These are phyloP conservation scores for Yamadazyma triangularis DNA, from an alignment of 1,139 yeast genomes.

Conservation along the genomic window DNA sequence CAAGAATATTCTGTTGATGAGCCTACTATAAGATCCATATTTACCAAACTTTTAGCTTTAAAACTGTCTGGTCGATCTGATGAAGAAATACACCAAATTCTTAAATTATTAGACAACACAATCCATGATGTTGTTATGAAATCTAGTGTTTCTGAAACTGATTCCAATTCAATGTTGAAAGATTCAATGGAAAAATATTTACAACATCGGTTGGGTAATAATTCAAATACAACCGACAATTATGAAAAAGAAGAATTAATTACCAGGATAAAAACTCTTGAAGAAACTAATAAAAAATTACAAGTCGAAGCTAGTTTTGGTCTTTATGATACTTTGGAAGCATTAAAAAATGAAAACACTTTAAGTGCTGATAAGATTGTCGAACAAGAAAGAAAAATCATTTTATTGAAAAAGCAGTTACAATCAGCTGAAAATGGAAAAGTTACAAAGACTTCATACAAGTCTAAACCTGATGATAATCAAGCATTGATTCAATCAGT, in stretches of 20 bases:
- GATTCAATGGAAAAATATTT: conserved; percentile 2
- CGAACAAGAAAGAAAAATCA: conserved; percentile 26
- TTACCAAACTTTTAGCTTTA: conserved; percentile 13
- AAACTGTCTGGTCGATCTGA: conserved; percentile 19
- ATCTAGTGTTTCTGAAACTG: conserved; percentile 21
- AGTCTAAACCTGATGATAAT: too few species aligned
- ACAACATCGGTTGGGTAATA: background rate
- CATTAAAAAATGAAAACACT: conserved; percentile 9
- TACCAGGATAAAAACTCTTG: conserved; percentile 18
- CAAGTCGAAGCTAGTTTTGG: conserved; percentile 17
- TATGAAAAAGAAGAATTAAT: conserved; percentile 25
- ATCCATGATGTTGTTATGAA: conserved; percentile 23
- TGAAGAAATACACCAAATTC: conserved; percentile 20
- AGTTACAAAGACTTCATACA: background rate
- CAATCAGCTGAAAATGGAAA: conserved; percentile 1
- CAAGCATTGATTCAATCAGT: conserved; percentile 4
- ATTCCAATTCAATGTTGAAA: conserved; percentile 7
- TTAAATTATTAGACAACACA: conserved; percentile 26
- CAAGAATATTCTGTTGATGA: conserved; percentile 11
- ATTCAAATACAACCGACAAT: conserved; percentile 1
- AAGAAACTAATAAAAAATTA: conserved; percentile 20
- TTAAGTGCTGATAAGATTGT: conserved; percentile 20
- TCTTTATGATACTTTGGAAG: conserved; percentile 12
- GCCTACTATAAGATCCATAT: conserved; percentile 10
- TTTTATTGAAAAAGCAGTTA: conserved; percentile 17